phyloP scores from a whole-genome alignment of 2,329 filamentous ascomycete species.

The Stachybotrys chlorohalonatus region DNA sequence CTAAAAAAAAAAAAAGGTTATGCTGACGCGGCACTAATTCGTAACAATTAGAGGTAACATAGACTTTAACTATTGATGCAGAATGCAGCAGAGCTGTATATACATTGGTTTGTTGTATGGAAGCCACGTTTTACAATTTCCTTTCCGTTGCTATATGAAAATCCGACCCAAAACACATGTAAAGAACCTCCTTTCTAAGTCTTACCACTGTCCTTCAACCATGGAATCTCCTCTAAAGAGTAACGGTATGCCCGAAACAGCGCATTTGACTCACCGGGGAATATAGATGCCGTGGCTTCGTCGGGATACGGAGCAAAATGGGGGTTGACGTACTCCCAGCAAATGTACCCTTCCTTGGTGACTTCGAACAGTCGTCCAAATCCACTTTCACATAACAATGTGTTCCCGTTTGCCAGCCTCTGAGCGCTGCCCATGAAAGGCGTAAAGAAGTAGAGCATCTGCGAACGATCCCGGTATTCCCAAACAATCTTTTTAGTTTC shows the following conservation, averaged over 20 bases:
- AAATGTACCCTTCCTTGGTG: slow-evolving; percentile 13
- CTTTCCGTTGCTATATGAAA: no score
- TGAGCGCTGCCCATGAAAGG: slow-evolving; percentile 21
- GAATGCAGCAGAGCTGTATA: no score
- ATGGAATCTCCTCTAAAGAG: slow-evolving; percentile 15
- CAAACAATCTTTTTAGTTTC: slow-evolving; percentile 13
- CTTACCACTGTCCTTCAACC: slow-evolving; percentile 8
- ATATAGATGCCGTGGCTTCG: slow-evolving; percentile 12
- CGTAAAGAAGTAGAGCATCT: slow-evolving; percentile 19
- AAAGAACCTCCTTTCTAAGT: background rate
- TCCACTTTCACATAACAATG: slow-evolving; percentile 15
- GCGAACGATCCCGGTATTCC: slow-evolving; percentile 18
- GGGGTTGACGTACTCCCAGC: slow-evolving; percentile 20
- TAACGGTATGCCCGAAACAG: slow-evolving; percentile 18
- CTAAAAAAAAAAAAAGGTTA: no score
- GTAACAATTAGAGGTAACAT: no score
- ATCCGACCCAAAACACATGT: no score
- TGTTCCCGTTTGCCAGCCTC: slow-evolving; percentile 16
- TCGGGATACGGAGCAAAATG: slow-evolving; percentile 16
- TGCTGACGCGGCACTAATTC: no score
- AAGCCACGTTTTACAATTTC: no score
- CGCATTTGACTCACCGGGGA: slow-evolving; percentile 18
- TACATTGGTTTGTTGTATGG: no score
- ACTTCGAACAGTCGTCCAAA: slow-evolving; percentile 19
- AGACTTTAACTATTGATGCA: no score